Evolutionary conservation across 768 basidiomycete genomes (phyloP).

Genomic region (Gautieria morchelliformis): DNA sequence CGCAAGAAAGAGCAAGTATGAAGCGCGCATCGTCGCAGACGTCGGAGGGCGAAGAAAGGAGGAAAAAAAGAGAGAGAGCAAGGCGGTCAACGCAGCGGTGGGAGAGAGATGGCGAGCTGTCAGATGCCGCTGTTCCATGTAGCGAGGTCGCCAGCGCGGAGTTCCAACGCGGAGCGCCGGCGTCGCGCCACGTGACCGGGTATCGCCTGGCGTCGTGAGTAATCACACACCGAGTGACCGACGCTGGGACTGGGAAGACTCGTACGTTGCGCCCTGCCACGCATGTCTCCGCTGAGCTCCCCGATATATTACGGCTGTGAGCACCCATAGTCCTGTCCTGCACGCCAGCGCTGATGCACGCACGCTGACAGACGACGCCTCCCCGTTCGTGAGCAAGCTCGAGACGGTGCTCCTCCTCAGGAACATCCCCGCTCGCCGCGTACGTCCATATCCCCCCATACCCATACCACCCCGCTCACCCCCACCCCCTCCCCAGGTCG

Average conservation of each 20-base stretch:
- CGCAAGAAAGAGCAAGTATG: not conserved
- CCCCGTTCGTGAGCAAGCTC: slow-evolving; percentile 43
- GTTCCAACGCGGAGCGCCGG: too few species aligned
- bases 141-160: too few species aligned
- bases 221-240: too few species aligned
- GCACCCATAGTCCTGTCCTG: not conserved
- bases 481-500: slow-evolving; percentile 32
- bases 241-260: too few species aligned
- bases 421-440: slow-evolving; percentile 24
- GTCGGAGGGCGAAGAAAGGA: not conserved
- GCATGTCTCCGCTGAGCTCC: not conserved
- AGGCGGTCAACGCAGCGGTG: not conserved
- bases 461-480: too few species aligned
- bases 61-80: not conserved
- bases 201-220: too few species aligned
- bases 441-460: slow-evolving; percentile 20
- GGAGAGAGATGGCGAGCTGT: too few species aligned
- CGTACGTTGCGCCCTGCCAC: too few species aligned
- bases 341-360: not conserved
- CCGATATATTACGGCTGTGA: slow-evolving; percentile 8
- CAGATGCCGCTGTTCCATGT: too few species aligned
- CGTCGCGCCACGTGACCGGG: too few species aligned
- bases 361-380: slow-evolving; percentile 32
- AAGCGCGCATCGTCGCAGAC: not conserved
- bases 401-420: slow-evolving; percentile 43